Evolutionary conservation across 768 basidiomycete genomes (phyloP).

Genomic region (Pleurotus eryngii): DNA sequence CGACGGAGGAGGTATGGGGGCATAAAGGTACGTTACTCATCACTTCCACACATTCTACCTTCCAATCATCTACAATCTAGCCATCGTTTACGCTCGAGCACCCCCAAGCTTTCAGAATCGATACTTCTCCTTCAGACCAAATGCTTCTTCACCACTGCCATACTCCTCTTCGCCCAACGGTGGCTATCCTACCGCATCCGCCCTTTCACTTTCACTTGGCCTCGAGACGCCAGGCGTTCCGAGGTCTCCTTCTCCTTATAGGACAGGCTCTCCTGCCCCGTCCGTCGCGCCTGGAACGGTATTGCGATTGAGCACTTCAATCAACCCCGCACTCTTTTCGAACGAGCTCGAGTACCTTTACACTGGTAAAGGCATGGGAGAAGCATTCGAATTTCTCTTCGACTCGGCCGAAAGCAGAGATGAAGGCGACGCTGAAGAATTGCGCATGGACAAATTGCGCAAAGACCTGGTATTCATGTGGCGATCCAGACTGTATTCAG

Average conservation of each 20-base stretch:
- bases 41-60: neutral
- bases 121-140: constrained; percentile 78
- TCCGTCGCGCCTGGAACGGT: constrained; percentile 40
- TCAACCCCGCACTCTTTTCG: constrained; percentile 78
- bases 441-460: constrained; percentile 78
- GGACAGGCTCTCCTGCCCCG: constrained; percentile 43
- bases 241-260: constrained; percentile 42
- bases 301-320: constrained; percentile 62
- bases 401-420: constrained; percentile 61
- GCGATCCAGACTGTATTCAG: constrained; percentile 91
- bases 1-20: constrained; percentile 74
- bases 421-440: constrained; percentile 37
- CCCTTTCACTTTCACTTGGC: constrained; percentile 52
- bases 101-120: constrained; percentile 88
- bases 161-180: constrained; percentile 43
- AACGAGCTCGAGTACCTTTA: constrained; percentile 95
- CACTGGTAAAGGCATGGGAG: constrained; percentile 85
- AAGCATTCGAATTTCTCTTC: constrained; percentile 85
- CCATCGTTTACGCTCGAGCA: constrained; percentile 92
- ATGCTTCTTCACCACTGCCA: constrained; percentile 52
- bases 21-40: constrained; percentile 75
- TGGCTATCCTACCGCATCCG: constrained; percentile 54
- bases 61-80: constrained; percentile 32
- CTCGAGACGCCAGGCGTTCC: constrained; percentile 42
- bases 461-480: constrained; percentile 97